Evolutionary conservation across 345 rosid genomes (phyloP).

Genomic region (Nephelium lappaceum): DNA sequence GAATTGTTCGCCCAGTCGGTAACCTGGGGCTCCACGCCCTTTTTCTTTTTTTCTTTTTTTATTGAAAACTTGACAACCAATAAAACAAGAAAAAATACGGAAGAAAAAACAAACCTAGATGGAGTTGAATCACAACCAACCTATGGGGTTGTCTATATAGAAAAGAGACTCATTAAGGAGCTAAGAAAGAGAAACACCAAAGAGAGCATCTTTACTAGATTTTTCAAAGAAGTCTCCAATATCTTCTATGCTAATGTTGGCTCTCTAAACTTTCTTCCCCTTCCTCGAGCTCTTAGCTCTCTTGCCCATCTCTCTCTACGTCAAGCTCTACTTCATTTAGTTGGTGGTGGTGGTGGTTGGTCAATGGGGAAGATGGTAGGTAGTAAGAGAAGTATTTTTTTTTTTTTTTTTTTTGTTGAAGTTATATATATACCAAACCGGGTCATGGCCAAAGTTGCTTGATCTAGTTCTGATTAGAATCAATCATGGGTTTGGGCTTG

Average conservation of each 20-base stretch:
- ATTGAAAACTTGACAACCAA: constrained; percentile 39
- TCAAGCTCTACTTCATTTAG: background rate
- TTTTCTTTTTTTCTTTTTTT: background rate
- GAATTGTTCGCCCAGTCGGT: too few species aligned
- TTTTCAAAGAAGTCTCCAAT: constrained; percentile 70
- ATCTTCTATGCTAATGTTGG: constrained; percentile 84
- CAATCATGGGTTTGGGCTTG: too few species aligned
- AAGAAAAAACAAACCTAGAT: too few species aligned
- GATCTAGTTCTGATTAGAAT: too few species aligned
- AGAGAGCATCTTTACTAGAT: constrained; percentile 75
- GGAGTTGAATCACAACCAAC: too few species aligned
- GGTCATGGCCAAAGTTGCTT: too few species aligned
- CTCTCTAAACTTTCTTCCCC: constrained; percentile 92
- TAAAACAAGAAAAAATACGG: constrained; percentile 17
- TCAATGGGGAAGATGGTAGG: too few species aligned
- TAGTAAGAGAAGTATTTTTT: too few species aligned
- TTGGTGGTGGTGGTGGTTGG: too few species aligned
- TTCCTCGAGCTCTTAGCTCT: constrained; percentile 21
- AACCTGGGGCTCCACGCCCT: too few species aligned
- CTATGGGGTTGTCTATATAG: too few species aligned
- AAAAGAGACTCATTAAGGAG: constrained; percentile 28
- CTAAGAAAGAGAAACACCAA: constrained; percentile 75
- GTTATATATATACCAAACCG: background rate
- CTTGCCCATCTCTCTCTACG: constrained; percentile 50
- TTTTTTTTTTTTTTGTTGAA: too few species aligned